Base-by-base conservation (phyloP, 169 alveolate genomes). In the Cryptosporidium felis region DNA sequence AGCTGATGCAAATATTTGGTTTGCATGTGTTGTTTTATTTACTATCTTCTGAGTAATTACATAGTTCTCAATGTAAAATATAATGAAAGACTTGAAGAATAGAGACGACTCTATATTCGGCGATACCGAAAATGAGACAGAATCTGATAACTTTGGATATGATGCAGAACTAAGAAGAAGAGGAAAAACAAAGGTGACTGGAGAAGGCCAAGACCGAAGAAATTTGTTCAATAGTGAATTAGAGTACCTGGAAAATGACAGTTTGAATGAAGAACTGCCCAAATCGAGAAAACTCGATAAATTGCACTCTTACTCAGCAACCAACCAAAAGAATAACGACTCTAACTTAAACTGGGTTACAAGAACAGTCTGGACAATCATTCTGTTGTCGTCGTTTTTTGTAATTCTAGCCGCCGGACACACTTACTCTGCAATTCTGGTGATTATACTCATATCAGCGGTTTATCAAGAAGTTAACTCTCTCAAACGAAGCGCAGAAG, bases 381-480 rank as follows among this genome's bases (percentile, higher is more conserved):
- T 94, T 42, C 88, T 96, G 89, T 62, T 92, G 0, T 60, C 89
- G 16, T 60, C 82, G 2, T 94, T 91, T 88, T 45, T 92, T 30
- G 40, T 92, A 21, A 90, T 94, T 36, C 82, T 96, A 58, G 94
- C 96, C 32, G 94, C 95, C 56, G 98, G 98, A 23, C 97, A 95
- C 80, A 89, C 94, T 59, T 96, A 96, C 91, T 90, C 94, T 60
- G 82, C 95, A n/a, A 45, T 94, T 18, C 74, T 96, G 41, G 96
- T 96, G n/a, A 60, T 92, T 44, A 59, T 91, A 44, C 80, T 82
- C 21, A 82, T 66, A 16, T 89, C 90, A 21, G 58, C 91, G 38
- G 94, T 89, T 18, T 88, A 80, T 80, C 89, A 81, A 80, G 95
- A 90, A 89, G 91, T 92, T 46, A 88, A 92, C 30, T 88, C 91